Base-by-base conservation (phyloP, 768 basidiomycete genomes). In the Mycena metata region DNA sequence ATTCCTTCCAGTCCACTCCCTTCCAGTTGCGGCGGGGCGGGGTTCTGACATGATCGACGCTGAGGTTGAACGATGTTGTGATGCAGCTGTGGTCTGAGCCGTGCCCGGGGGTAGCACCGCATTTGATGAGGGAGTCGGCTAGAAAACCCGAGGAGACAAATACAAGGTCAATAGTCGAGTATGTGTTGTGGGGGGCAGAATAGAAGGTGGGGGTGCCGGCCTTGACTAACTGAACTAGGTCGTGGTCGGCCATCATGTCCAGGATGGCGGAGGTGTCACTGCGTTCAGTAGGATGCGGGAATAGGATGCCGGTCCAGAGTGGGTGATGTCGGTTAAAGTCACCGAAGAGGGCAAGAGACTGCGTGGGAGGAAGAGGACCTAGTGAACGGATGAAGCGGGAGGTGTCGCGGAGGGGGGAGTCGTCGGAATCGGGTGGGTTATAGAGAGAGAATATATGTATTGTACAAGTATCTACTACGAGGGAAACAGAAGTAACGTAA, bases 101-200 rank as follows among this genome's bases (percentile, higher is more conserved):
- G 16, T 69, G 62, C 1, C 63, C 47, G 17, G 39, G 35, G 8
- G 19, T 7, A 5, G 58, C 54, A 2, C 11, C n/a, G 52, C 69
- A 69, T 17, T 60, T 69, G 24, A 41, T 56, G 19, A 70, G 35
- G 39, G 17, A n/a, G 45, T 57, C 50, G 13, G 49, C 46, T 0
- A 70, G 66, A 12, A 2, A 13, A 9, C 47, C 36, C 11, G 49
- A 30, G 0, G 56, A 58, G 17, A 46, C 59, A 24, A 67, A 70
- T 8, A 66, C 60, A 1, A 70, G 55, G 60, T 70, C 60, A 30
- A 70, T n/a, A 3, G 69, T 70, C 21, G 65, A 67, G 41, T 35
- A 52, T 3, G 42, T 58, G 10, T 58, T 43, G 57, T 59, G 58
- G 1, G 46, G 43, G 1, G 58, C 30, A 0, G 58, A 59, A 43